Conservation (phyloP, 306 rosid species). For the Dalbergia oliveri region DNA sequence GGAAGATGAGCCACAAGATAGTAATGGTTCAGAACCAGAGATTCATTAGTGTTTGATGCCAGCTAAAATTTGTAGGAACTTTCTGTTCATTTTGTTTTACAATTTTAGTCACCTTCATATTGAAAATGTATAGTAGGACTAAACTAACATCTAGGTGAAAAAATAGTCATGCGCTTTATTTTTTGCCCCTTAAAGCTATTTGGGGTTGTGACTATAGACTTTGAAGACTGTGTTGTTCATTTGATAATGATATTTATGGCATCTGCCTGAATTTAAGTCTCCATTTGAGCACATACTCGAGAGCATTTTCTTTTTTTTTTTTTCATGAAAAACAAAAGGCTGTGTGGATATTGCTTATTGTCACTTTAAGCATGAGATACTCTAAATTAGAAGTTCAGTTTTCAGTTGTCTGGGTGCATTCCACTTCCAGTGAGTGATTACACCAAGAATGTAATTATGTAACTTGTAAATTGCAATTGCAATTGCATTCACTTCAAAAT, state of each 20-base stretch:
- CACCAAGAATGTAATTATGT: too few relatives aligned
- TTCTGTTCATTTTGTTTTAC: constrained; percentile 10
- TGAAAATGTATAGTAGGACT: constrained; percentile 65
- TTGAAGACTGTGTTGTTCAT: constrained; percentile 26
- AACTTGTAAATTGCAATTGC: too few relatives aligned
- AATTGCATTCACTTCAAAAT: too few relatives aligned
- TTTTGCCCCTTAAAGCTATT: background rate
- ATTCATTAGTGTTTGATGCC: constrained; percentile 31
- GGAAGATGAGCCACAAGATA: constrained; percentile 50
- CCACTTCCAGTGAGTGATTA: too few relatives aligned
- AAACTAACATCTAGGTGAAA: constrained; percentile 54
- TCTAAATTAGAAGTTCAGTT: too few relatives aligned
- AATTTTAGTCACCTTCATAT: constrained; percentile 30
- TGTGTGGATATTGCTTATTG: constrained; percentile 1
- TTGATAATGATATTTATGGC: constrained; percentile 26
- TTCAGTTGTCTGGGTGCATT: too few relatives aligned
- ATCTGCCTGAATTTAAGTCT: constrained; percentile 21
- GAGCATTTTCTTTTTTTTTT: background rate
- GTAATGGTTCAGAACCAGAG: constrained; percentile 48
- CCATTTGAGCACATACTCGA: background rate
- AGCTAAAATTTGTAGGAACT: constrained; percentile 39
- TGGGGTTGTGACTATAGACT: constrained; percentile 40
- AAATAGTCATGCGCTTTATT: constrained; percentile 29
- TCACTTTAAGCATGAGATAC: background rate
- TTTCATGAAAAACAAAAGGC: too few relatives aligned